Conservation (phyloP, 352 stramenopile genomes). For the Pythium myriotylum region DNA sequence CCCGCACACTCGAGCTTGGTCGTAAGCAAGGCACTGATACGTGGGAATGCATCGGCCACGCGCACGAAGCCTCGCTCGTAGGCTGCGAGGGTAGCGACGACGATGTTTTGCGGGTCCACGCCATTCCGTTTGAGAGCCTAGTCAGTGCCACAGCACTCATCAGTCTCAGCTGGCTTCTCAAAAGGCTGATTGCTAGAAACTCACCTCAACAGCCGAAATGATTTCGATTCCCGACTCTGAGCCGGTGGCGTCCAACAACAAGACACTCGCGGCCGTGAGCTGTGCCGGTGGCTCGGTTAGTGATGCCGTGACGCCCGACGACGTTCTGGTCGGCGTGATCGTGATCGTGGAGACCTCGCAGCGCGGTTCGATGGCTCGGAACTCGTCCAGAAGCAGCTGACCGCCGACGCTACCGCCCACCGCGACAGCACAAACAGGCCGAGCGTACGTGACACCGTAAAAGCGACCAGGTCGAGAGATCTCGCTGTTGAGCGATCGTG, state of each 20-base stretch:
- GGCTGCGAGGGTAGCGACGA: slow-evolving; percentile 1
- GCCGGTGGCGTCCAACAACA: slow-evolving; percentile 1
- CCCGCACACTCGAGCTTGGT: neutral
- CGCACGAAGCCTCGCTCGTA: neutral
- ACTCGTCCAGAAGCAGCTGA: slow-evolving; percentile 15
- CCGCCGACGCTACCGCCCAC: neutral
- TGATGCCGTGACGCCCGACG: neutral
- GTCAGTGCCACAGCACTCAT: neutral
- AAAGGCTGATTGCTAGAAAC: too few relatives aligned
- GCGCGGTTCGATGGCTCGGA: neutral
- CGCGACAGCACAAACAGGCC: slow-evolving; percentile 9
- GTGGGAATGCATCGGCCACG: neutral
- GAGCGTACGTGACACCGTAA: neutral
- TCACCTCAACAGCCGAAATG: slow-evolving; percentile 4
- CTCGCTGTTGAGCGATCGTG: too few relatives aligned
- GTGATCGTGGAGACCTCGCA: neutral
- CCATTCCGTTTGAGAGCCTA: neutral
- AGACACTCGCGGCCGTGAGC: slow-evolving; percentile 7
- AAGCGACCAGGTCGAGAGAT: neutral
- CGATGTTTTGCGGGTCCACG: neutral
- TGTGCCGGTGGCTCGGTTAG: neutral
- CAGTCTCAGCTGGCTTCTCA: neutral
- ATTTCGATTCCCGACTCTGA: slow-evolving; percentile 3
- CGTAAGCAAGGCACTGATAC: slow-evolving; percentile 1
- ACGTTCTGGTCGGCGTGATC: neutral